Conservation (phyloP, 768 basidiomycete species). For the Phylloporus sp. region DNA sequence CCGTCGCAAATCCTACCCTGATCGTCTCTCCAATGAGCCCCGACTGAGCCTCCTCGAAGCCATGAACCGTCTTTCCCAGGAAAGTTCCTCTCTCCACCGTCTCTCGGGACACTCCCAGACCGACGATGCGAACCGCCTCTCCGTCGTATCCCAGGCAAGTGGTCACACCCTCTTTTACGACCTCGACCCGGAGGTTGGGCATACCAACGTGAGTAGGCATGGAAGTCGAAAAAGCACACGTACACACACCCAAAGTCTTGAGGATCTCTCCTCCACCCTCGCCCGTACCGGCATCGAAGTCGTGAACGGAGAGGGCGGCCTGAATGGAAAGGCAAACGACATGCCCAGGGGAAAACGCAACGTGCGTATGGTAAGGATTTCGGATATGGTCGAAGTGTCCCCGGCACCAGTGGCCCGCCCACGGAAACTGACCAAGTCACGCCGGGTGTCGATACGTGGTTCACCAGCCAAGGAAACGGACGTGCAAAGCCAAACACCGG, state of each 20-base stretch:
- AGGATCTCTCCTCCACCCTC: constrained; percentile 20
- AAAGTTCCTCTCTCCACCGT: neutral
- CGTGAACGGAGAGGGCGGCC: neutral
- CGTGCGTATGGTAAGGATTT: constrained; percentile 24
- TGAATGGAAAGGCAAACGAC: neutral
- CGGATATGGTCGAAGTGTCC: constrained; percentile 23
- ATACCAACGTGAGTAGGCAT: neutral
- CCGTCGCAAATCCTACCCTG: constrained; percentile 25
- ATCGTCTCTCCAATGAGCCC: constrained; percentile 17
- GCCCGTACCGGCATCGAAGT: constrained; percentile 18
- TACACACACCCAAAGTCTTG: constrained; percentile 21
- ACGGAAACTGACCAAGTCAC: constrained; percentile 24
- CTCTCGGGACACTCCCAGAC: constrained; percentile 6
- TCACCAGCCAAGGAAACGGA: neutral
- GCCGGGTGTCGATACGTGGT: neutral
- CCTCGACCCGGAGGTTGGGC: constrained; percentile 4
- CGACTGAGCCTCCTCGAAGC: constrained; percentile 29
- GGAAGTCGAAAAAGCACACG: neutral
- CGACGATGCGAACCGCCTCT: constrained; percentile 18
- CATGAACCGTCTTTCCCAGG: constrained; percentile 25
- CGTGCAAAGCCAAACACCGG: neutral
- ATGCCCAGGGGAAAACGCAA: constrained; percentile 14
- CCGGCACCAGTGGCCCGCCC: constrained; percentile 7
- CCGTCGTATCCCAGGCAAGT: constrained; percentile 20
- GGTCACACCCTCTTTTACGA: constrained; percentile 29